These are phyloP conservation scores for Diutina siamensis DNA, from an alignment of 1,139 yeast genomes.

Conservation along the genomic window DNA sequence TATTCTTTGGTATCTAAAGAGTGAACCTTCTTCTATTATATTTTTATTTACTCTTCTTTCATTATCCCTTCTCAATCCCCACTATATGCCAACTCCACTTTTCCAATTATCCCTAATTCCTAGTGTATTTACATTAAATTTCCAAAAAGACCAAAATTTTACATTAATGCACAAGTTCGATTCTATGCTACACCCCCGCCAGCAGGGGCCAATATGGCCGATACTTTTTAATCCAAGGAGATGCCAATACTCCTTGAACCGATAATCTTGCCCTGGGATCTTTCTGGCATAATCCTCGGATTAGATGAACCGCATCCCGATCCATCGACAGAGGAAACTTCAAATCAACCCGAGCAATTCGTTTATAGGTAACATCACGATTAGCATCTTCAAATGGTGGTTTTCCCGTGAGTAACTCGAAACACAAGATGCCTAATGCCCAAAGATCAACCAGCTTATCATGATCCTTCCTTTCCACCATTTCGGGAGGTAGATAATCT, in stretches of 20 bases:
- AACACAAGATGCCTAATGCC: constrained; percentile 84
- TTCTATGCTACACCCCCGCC: neutral
- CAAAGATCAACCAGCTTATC: constrained; percentile 77
- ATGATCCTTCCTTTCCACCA: constrained; percentile 77
- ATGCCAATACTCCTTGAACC: constrained; percentile 49
- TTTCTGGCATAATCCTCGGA: constrained; percentile 45
- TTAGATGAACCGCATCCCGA: constrained; percentile 68
- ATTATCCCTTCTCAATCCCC: too few species aligned
- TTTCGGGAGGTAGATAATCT: constrained; percentile 92
- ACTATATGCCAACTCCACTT: too few species aligned
- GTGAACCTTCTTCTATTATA: too few species aligned
- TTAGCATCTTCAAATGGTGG: constrained; percentile 88
- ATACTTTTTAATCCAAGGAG: constrained; percentile 76
- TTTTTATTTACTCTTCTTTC: too few species aligned
- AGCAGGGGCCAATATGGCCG: constrained; percentile 32
- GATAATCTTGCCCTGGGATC: constrained; percentile 58
- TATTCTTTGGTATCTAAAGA: too few species aligned
- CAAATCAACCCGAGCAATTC: constrained; percentile 70
- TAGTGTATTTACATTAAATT: too few species aligned
- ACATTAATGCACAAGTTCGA: neutral
- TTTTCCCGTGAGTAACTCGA: constrained; percentile 76
- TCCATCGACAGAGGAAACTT: constrained; percentile 61
- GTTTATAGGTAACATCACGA: constrained; percentile 61
- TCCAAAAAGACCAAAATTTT: too few species aligned
- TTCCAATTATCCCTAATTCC: too few species aligned